Conservation (phyloP, 2,329 filamentous ascomycete species). For the Colletotrichum camelliae region DNA sequence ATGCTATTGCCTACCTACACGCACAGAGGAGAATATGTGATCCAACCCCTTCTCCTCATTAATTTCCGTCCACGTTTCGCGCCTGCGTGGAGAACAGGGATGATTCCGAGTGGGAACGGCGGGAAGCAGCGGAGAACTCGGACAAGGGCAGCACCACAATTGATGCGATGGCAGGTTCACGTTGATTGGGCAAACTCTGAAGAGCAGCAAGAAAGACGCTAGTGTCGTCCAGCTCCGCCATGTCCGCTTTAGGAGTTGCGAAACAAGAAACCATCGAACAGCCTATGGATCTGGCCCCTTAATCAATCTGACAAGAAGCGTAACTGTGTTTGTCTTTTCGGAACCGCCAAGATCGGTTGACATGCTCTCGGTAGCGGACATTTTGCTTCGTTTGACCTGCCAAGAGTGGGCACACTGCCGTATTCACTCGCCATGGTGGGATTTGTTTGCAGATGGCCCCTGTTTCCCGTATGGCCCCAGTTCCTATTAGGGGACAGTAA, state of each 20-base stretch:
- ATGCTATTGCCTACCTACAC: not conserved
- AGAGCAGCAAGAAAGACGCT: not conserved
- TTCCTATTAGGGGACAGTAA: not conserved
- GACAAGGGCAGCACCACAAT: not conserved
- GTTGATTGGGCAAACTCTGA: not conserved
- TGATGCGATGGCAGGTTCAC: not conserved
- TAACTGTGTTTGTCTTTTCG: not conserved
- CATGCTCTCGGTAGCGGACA: not conserved
- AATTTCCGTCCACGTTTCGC: slow-evolving; percentile 1
- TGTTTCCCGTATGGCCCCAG: not conserved
- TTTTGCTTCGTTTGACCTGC: not conserved
- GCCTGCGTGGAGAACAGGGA: not conserved
- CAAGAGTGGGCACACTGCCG: not conserved
- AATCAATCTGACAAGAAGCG: not conserved
- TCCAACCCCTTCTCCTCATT: not conserved
- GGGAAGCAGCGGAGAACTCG: not conserved
- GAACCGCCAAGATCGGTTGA: not conserved
- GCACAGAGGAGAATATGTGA: not conserved
- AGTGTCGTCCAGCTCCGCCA: not conserved
- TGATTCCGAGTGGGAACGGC: not conserved
- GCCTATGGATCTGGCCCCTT: not conserved
- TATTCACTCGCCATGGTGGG: not conserved
- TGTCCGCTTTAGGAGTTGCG: not conserved
- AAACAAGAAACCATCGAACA: not conserved
- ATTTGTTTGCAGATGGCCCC: not conserved